phyloP scores from a whole-genome alignment of 768 basidiomycete species.

The Thelephora aurantiotincta region DNA sequence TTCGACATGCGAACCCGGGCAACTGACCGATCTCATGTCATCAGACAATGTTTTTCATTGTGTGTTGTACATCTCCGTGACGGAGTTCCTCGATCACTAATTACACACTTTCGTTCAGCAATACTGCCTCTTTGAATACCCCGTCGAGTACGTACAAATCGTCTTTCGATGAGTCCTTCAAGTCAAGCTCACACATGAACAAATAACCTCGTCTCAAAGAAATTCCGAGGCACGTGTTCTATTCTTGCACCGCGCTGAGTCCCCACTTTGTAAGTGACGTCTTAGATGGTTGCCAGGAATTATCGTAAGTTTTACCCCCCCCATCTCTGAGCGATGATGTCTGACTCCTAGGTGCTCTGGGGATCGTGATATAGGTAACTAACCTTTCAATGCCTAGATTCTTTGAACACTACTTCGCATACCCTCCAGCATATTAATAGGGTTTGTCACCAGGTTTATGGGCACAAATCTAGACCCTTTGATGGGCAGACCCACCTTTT shows the following conservation, averaged over 20 bases:
- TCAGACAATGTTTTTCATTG: constrained; percentile 61
- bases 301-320: constrained; percentile 24
- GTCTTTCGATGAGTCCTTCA: neutral
- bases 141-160: constrained; percentile 39
- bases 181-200: neutral
- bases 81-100: constrained; percentile 1
- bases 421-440: constrained; percentile 42
- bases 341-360: constrained; percentile 37
- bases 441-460: constrained; percentile 47
- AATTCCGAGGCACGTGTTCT: constrained; percentile 32
- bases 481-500: neutral
- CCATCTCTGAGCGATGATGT: neutral
- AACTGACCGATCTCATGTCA: neutral
- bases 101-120: constrained; percentile 20
- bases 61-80: constrained; percentile 29
- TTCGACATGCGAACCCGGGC: neutral
- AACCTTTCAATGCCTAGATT: neutral
- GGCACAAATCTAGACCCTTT: neutral
- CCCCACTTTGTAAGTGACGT: constrained; percentile 1
- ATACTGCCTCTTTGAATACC: constrained; percentile 53
- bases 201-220: constrained; percentile 36
- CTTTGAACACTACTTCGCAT: neutral
- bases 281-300: constrained; percentile 51
- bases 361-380: constrained; percentile 40
- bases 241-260: neutral